These are phyloP conservation scores for Zasmidium citrigriseum DNA, from an alignment of 2,329 filamentous ascomycete species.

Conservation along the genomic window DNA sequence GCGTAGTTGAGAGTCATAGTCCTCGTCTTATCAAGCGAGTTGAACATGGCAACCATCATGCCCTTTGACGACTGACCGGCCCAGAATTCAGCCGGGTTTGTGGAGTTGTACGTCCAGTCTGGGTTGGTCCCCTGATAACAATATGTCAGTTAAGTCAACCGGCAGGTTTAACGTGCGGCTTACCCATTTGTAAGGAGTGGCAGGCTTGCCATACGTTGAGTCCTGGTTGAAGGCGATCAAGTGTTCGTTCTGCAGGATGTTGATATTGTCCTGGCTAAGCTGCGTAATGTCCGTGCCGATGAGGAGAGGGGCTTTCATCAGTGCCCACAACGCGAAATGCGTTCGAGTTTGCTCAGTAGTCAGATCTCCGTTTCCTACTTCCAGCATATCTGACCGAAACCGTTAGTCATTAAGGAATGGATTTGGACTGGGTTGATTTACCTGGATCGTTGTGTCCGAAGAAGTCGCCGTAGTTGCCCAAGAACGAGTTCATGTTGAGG, in stretches of 20 bases:
- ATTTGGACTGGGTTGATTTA: background rate
- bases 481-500: background rate
- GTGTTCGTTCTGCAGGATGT: constrained; percentile 51
- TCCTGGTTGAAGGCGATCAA: constrained; percentile 53
- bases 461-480: background rate
- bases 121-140: background rate
- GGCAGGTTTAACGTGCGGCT: background rate
- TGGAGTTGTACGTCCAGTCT: background rate
- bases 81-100: background rate
- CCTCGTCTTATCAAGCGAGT: background rate
- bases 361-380: constrained; percentile 46
- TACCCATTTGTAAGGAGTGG: background rate
- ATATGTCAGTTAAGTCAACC: background rate
- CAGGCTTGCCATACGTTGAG: background rate
- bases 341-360: constrained; percentile 45
- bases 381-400: constrained; percentile 42
- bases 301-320: constrained; percentile 49
- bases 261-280: constrained; percentile 25
- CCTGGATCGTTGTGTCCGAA: background rate
- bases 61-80: background rate
- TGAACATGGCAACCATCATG: background rate
- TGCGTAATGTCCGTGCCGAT: constrained; percentile 51
- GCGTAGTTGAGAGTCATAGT: background rate
- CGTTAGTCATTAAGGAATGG: background rate
- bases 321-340: constrained; percentile 53